Evolutionary conservation across 2,329 filamentous ascomycete genomes (phyloP), one percentile per base, ranked within the genome.

Genomic region (Aspergillus ruber): DNA sequence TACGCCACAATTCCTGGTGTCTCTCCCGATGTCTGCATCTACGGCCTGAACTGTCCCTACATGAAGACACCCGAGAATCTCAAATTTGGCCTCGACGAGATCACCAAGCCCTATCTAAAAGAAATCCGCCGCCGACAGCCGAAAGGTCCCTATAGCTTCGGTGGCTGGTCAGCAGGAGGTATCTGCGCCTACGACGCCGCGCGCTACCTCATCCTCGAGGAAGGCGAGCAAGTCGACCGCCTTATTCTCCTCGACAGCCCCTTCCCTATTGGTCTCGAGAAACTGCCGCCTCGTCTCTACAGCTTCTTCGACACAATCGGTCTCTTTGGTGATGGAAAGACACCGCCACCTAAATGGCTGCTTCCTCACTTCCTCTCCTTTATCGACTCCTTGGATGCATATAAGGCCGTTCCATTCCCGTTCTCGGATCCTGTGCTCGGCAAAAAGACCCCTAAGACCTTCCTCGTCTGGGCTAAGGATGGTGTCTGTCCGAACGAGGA

Each of bases 131-230:
- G 70, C n/a, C 65, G 73, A 20, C 72, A 78, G 52, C 70, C 74
- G 4, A 63, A 65, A 10, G 72, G 73, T 0, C 82, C 84, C 0
- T 88, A 87, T 66, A 76, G 77, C 44, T 67, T 89, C 1, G 79
- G 81, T 13, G 86, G 86, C 20, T 90, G 85, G 86, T 86, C 81
- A n/a, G 85, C 84, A 1, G 86, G 86, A 21, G 85, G 86, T 32
- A 83, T 88, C 42, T 82, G 84, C 50, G 84, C 85, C 38, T 88
- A 80, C 58, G 82, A 86, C 56, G 81, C 82, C 8, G 77, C 81
- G 54, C 77, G 77, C 46, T 79, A 84, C 52, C 73, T 87, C 13
- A 75, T 74, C 49, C 56, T 64, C 43, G 74, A 76, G 51, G 74
- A 73, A 3, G 78, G 79, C 13, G 79, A 85, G 40, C 61, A 61